Conservation (phyloP, 2,329 filamentous ascomycete species). For the Phoma sp. region DNA sequence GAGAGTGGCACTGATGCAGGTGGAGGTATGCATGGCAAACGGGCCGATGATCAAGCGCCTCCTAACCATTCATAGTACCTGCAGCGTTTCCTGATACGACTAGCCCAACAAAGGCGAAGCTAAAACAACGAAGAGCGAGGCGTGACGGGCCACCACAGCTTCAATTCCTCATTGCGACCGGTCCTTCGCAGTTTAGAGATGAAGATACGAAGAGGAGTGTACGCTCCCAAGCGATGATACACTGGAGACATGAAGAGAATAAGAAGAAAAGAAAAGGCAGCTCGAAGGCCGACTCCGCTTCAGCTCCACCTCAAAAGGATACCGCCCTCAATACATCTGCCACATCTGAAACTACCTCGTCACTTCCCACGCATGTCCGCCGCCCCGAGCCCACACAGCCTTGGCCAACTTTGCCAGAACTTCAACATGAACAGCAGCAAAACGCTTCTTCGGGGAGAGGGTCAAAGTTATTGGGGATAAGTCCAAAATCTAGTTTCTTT, state of each 20-base stretch:
- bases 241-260: slow-evolving; percentile 32
- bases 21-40: slow-evolving; percentile 11
- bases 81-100: background rate
- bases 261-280: slow-evolving; percentile 16
- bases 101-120: slow-evolving; percentile 9
- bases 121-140: slow-evolving; percentile 26
- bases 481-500: background rate
- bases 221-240: slow-evolving; percentile 45
- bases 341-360: background rate
- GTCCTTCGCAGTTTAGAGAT: slow-evolving; percentile 41
- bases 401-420: background rate
- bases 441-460: background rate
- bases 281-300: background rate
- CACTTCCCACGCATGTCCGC: background rate
- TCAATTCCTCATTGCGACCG: slow-evolving; percentile 43
- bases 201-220: slow-evolving; percentile 36
- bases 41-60: background rate
- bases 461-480: background rate
- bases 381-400: background rate
- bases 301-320: background rate
- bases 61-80: slow-evolving; percentile 8
- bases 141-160: slow-evolving; percentile 37
- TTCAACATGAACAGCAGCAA: background rate
- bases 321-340: no score
- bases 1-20: background rate